A percentile compares a stretch with the other conserved stretches of the same genome.
phyloP scores from a whole-genome alignment of 331 rosid species.

The Pyracantha coccinea region DNA sequence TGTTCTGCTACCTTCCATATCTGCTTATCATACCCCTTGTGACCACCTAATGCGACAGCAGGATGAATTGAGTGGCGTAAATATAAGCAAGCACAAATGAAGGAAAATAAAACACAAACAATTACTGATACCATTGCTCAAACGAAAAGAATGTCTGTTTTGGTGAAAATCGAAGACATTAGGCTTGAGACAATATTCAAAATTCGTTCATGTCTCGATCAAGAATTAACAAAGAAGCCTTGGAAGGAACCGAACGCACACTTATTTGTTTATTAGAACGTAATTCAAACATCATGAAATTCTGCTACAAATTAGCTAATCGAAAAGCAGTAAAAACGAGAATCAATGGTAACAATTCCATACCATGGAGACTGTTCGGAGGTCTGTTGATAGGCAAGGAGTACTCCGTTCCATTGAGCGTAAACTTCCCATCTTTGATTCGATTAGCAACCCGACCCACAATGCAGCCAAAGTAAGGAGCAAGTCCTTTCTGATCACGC shows the following conservation, averaged over 20 bases:
- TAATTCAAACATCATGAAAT: neutral
- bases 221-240: too few relatives aligned
- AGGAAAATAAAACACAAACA: neutral
- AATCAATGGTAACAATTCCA: constrained; percentile 8
- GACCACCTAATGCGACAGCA: constrained; percentile 51
- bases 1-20: constrained; percentile 71
- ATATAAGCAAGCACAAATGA: neutral
- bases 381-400: constrained; percentile 73
- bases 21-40: constrained; percentile 75
- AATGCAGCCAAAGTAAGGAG: constrained; percentile 92
- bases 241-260: too few relatives aligned
- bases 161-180: too few relatives aligned
- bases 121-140: too few relatives aligned
- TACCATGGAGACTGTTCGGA: constrained; percentile 97
- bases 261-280: too few relatives aligned
- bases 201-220: too few relatives aligned
- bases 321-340: neutral
- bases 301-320: neutral
- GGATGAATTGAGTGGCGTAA: neutral
- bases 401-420: constrained; percentile 54
- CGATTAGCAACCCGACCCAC: constrained; percentile 95
- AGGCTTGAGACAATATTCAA: too few relatives aligned
- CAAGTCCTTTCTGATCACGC: constrained; percentile 54
- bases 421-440: constrained; percentile 83
- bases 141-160: too few relatives aligned